A percentile compares a stretch with the other conserved stretches of the same genome.
Evolutionary conservation across 305 asterid genomes (phyloP).

Genomic region (Lippia alba): DNA sequence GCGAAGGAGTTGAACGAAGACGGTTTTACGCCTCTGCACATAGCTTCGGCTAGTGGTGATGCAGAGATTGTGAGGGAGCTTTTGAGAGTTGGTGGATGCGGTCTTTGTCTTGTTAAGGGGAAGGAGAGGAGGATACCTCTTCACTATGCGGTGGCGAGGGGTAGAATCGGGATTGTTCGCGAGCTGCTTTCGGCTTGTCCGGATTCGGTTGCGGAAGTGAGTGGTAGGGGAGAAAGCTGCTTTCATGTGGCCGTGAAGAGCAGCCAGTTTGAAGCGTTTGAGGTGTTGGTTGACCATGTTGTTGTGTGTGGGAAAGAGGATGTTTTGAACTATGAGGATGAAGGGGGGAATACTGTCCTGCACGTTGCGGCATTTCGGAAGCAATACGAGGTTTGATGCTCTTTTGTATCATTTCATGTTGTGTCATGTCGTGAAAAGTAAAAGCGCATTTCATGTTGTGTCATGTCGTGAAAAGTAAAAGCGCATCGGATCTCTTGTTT

Average conservation of each 20-base stretch:
- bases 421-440: too few species aligned
- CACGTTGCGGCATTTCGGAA: slow-evolving; percentile 57
- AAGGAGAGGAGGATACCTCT: slow-evolving; percentile 56
- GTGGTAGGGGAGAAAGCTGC: slow-evolving; percentile 52
- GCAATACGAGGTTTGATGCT: slow-evolving; percentile 52
- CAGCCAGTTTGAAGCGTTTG: slow-evolving; percentile 46
- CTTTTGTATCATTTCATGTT: neutral
- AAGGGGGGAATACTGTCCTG: slow-evolving; percentile 47
- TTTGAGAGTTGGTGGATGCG: slow-evolving; percentile 40
- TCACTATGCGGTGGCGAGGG: slow-evolving; percentile 58
- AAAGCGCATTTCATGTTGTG: neutral
- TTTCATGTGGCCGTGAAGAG: slow-evolving; percentile 56
- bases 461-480: too few species aligned
- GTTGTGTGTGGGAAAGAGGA: slow-evolving; percentile 28
- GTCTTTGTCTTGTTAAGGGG: slow-evolving; percentile 52
- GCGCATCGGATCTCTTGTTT: neutral
- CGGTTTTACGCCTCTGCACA: slow-evolving; percentile 65
- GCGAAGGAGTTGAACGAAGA: slow-evolving; percentile 44
- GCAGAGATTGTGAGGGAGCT: slow-evolving; percentile 52
- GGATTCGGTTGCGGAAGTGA: slow-evolving; percentile 42
- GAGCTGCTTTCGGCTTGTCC: slow-evolving; percentile 42
- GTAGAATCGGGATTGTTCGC: slow-evolving; percentile 40
- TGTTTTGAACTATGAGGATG: slow-evolving; percentile 41
- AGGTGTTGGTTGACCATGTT: slow-evolving; percentile 37
- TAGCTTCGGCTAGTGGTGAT: slow-evolving; percentile 57